phyloP scores from a whole-genome alignment of 192 early-diverging fungal species.

The Dissophora ornata region DNA sequence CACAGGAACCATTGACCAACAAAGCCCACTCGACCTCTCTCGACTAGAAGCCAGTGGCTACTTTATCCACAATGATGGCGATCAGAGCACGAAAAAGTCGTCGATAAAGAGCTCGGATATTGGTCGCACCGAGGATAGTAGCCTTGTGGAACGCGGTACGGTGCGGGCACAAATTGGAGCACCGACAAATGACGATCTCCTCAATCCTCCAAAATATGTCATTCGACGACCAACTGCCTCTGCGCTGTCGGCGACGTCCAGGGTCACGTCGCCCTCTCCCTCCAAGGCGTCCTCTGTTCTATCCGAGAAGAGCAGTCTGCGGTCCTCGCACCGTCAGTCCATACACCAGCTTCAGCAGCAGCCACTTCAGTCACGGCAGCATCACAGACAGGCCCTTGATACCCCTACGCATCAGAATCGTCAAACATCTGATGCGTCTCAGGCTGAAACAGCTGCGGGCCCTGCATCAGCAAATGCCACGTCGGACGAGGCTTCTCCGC shows the following conservation, averaged over 20 bases:
- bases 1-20: conserved; percentile 19
- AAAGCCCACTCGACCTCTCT: conserved; percentile 19
- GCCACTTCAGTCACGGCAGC: neutral
- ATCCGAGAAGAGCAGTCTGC: conserved; percentile 28
- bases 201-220: conserved; percentile 30
- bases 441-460: neutral
- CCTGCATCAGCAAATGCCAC: too few relatives aligned
- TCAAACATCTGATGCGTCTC: conserved; percentile 6
- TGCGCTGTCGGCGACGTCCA: conserved; percentile 10
- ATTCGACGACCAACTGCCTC: conserved; percentile 34
- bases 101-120: neutral
- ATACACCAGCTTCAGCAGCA: conserved; percentile 15
- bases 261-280: conserved; percentile 32
- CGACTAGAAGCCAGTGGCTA: conserved; percentile 21
- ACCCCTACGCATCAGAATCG: conserved; percentile 11
- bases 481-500: too few relatives aligned
- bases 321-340: conserved; percentile 24
- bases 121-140: conserved; percentile 5
- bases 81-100: neutral
- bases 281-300: conserved; percentile 29
- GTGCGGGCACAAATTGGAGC: conserved; percentile 1
- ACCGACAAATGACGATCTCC: conserved; percentile 27
- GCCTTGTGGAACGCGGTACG: conserved; percentile 4
- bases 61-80: conserved; percentile 14
- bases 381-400: conserved; percentile 1